Base-by-base conservation (phyloP, 2,329 filamentous ascomycete species). In the Pseudopithomyces chartarum region DNA sequence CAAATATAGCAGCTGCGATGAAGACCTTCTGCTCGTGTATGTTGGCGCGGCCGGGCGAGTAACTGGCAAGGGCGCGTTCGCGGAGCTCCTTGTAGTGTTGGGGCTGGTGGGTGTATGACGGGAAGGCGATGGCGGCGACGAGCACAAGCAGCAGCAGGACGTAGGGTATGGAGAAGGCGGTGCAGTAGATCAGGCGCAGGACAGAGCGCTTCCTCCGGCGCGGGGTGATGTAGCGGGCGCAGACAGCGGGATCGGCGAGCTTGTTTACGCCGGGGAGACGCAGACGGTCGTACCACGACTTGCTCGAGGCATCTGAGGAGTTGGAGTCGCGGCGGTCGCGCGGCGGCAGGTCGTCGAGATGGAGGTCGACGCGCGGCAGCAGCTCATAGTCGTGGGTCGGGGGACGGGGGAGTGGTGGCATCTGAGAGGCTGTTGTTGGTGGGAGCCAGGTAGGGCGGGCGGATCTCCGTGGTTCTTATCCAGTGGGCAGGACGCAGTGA, bases 1-100 rank as follows among this genome's bases (percentile, higher is more conserved):
- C 88, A 63, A 89, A 89, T 52, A 92, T 80, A 65, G 87, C 90
- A 15, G 89, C 85, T 1, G 87, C 87, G 50, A 92, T 89, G 67
- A 89, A 92, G n/a, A 92, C 79, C 65, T 86, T 89, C 70, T 91
- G 87, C 48, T 84, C 79, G 52, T 79, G 73, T 1, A 78, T 66
- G 60, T 87, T 87, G 7, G 79, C 84, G 45, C 82, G 69, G 3
- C 77, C 78, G 8, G 72, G 68, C 36, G 58, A 32, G 32, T 57
- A 55, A 19, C 61, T 62, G 2, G 59, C 59, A 8, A 68, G 57
- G 0, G 75, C 70, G 8, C 72, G 69, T 52, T 73, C 58, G n/a
- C 74, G 75, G 10, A 81, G 67, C 48, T 74, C 72, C 39, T 74
- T 56, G 63, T 87, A 87, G 66, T 85, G 84, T 8, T 76, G 61